Evolutionary conservation across 176 grass and related monocot genomes (phyloP), one percentile per base, ranked within the genome.

Genomic region (Microstegium vimineum): DNA sequence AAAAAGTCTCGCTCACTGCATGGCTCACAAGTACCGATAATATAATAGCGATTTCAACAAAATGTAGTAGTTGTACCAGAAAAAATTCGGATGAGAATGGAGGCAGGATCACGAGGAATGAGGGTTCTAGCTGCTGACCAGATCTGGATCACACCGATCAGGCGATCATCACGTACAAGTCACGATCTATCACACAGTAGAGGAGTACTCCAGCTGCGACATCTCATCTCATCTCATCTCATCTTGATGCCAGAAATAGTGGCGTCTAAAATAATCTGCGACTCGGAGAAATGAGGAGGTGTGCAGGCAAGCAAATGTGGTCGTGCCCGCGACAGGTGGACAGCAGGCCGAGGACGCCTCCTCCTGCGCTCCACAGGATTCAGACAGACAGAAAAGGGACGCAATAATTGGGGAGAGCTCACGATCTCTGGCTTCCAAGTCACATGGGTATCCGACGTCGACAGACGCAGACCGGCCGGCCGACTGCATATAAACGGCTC

Each of bases 371-470:
- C 14, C 66, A 67, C 61, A 22, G 36, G 49, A 31, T 49, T 47
- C 62, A 5, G 71, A 32, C 59, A 36, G 8, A 3, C 15, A 66
- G n/a, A 59, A 69, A 42, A 30, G 10, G 20, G 32, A 9, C 5
- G 23, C 68, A 88, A 88, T 84, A 73, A 79, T 88, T 57, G 52
- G 70, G 37, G 3, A 13, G 18, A 9, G 63, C 33, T 77, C 27
- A 66, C 57, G 80, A 78, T 73, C 66, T 43, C 80, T 43, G 42
- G 86, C 86, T 78, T 66, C 80, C 86, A 73, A 88, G 80, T 83
- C 86, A 83, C 86, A 66, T 88, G 86, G 12, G 1, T 43, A 0
- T n/a, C n/a, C n/a, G n/a, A n/a, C 16, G 1, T 32, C 41, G 16
- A 18, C 27, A 32, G 25, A 52, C 3, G 22, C 22, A 0, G 40